Evolutionary conservation across 306 rosid genomes (phyloP).

Genomic region (Malus sylvestris): DNA sequence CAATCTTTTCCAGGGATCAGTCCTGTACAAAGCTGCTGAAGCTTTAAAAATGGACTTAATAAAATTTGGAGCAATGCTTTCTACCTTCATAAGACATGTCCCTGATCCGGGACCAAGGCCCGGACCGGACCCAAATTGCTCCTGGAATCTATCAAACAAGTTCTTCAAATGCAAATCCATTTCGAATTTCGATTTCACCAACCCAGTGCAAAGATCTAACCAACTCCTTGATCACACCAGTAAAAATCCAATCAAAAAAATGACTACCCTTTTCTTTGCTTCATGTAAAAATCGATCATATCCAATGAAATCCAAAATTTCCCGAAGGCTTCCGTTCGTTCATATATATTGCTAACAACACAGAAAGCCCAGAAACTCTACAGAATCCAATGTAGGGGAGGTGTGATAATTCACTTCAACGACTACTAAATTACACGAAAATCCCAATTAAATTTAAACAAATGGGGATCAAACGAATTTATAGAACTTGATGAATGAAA

Average conservation of each 20-base stretch:
- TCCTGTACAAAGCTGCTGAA: conserved; percentile 54
- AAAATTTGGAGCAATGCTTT: conserved; percentile 47
- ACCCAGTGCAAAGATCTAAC: conserved; percentile 5
- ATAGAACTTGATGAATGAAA: not conserved
- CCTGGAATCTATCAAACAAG: conserved; percentile 58
- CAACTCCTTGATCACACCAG: no score
- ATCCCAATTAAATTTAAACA: not conserved
- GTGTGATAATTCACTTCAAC: not conserved
- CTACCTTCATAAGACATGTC: conserved; percentile 58
- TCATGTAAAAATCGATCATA: no score
- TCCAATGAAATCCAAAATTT: not conserved
- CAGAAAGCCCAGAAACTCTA: not conserved
- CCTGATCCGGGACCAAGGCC: conserved; percentile 76
- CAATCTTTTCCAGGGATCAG: conserved; percentile 60
- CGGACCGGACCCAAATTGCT: conserved; percentile 67
- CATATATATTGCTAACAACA: not conserved
- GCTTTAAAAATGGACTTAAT: conserved; percentile 53
- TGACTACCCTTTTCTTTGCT: not conserved
- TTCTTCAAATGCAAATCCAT: conserved; percentile 75
- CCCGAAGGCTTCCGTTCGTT: not conserved
- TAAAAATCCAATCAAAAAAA: not conserved
- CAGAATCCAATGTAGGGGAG: not conserved
- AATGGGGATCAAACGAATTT: not conserved
- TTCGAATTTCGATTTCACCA: not conserved
- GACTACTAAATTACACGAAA: not conserved